Evolutionary conservation across 1,284 basidiomycete genomes (phyloP).

Genomic region (Chalciporus piperatoides): DNA sequence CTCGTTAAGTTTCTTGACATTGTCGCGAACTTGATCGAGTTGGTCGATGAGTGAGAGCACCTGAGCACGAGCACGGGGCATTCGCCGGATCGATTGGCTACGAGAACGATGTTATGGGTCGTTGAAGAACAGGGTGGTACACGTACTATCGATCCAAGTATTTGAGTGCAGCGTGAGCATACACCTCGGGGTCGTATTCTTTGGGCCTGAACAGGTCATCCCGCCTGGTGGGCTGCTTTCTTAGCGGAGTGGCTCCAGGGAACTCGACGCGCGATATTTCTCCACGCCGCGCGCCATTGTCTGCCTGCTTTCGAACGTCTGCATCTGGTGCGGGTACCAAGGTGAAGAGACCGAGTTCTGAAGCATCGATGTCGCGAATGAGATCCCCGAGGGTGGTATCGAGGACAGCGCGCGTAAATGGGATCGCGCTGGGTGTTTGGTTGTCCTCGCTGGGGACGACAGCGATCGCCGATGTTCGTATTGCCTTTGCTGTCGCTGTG

Average conservation of each 20-base stretch:
- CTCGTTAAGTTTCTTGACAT: slow-evolving; percentile 48
- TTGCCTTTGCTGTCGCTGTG: slow-evolving; percentile 35
- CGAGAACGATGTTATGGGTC: slow-evolving; percentile 3
- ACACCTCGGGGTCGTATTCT: slow-evolving; percentile 65
- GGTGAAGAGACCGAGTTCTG: slow-evolving; percentile 72
- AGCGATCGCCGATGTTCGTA: slow-evolving; percentile 32
- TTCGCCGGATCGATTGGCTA: slow-evolving; percentile 62
- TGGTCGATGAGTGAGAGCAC: slow-evolving; percentile 52
- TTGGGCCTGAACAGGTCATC: slow-evolving; percentile 40
- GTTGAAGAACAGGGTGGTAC: not conserved
- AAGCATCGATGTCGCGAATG: slow-evolving; percentile 70
- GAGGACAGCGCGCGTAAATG: slow-evolving; percentile 62
- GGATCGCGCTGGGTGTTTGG: slow-evolving; percentile 26
- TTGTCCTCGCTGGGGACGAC: slow-evolving; percentile 18
- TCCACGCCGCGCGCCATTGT: slow-evolving; percentile 30
- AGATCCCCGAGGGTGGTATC: slow-evolving; percentile 61
- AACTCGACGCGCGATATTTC: slow-evolving; percentile 63
- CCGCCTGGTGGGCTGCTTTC: slow-evolving; percentile 42
- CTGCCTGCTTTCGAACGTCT: slow-evolving; percentile 32
- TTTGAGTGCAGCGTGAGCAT: slow-evolving; percentile 68
- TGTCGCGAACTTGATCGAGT: slow-evolving; percentile 47
- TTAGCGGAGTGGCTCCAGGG: slow-evolving; percentile 64
- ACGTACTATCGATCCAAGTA: slow-evolving; percentile 72
- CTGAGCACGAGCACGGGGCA: slow-evolving; percentile 66
- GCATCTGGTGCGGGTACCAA: slow-evolving; percentile 39